Evolutionary conservation across 228 moss, liverwort and hornwort genomes (phyloP), one percentile per base, ranked within the genome.

Genomic region (Sphagnum magellanicum): DNA sequence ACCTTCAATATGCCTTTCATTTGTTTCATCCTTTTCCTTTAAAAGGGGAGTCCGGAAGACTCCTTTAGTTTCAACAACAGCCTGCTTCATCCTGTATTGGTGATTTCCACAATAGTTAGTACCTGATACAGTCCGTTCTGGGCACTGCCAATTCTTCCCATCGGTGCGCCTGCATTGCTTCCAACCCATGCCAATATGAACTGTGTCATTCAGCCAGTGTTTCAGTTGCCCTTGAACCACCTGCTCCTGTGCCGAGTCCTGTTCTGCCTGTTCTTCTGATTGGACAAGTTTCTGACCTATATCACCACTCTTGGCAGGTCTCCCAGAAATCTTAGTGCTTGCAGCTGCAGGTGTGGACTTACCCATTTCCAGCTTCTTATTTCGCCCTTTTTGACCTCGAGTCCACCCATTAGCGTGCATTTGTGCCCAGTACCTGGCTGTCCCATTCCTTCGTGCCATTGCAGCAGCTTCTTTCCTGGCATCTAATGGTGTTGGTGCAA

Each of bases 101-200:
- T 87, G 87, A 72, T 83, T 80, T 66, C 78, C 76, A 49, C 87
- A 83, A 63, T 83, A 87, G 68, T 83, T 87, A 13, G 87, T 83
- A 47, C 82, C 71, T 55, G 76, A 73, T 15, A 83, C 76, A 65
- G 87, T 83, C 78, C 76, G 74, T 9, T 83, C 50, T 10, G 87
- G 83, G 72, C 87, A 87, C 53, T 87, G 83, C 87, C 87, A 83
- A 66, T 87, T 83, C 80, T 87, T 87, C 4, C 87, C 87, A 71
- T 87, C 87, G 46, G 87, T 83, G 66, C 87, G 74, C 68, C 80
- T 83, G 72, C 87, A 87, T 50, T 83, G 80, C 72, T 87, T 83
- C 53, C 83, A 78, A 81, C 80, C 80, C 16, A 76, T 68, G 70
- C 80, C 76, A 61, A 51, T 76, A 76, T 86, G 73, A 62, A 79